Base-by-base conservation (phyloP, 1,284 basidiomycete species). In the Malassezia globosa region DNA sequence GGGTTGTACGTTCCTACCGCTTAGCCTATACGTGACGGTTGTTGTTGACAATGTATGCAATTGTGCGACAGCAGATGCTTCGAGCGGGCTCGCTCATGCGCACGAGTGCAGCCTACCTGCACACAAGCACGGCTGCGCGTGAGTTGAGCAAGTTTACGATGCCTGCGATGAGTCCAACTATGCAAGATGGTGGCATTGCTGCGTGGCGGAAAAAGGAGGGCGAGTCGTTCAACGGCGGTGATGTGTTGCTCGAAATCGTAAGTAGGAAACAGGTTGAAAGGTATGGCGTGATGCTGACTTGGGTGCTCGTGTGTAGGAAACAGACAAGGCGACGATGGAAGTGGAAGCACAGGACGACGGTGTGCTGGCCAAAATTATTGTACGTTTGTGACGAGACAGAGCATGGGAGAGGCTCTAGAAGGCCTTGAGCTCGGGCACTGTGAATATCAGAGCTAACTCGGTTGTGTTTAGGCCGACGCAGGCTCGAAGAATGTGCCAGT, bases 251-350 rank as follows among this genome's bases (percentile, higher is more conserved):
- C 42, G 90, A 96, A 77, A 87, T 99, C 69, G 88, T 90, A 58
- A 69, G 83, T 74, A 43, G 29, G n/a, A n/a, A n/a, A n/a, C n/a
- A n/a, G n/a, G n/a, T n/a, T n/a, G n/a, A n/a, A n/a, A n/a, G n/a
- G n/a, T n/a, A n/a, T n/a, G n/a, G n/a, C n/a, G n/a, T n/a, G n/a
- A n/a, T n/a, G n/a, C n/a, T n/a, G n/a, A 5, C 23, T 23, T 16
- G 26, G 19, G 21, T 24, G 16, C 40, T 44, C 13, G 41, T n/a
- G 4, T 21, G 42, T 23, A 90, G 87, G 90, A 96, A 82, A 96
- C 92, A 42, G 90, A 96, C 81, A 96, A 96, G 79, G 92, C 92
- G 14, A 92, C 88, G 35, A 97, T 97, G 75, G 92, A 97, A 74
- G 92, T 97, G 22, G 92, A 97, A 75, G 88, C 92, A 13, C 88